These are phyloP conservation scores for Maudiozyma barnettii DNA, from an alignment of 805 yeast species.

Conservation along the genomic window DNA sequence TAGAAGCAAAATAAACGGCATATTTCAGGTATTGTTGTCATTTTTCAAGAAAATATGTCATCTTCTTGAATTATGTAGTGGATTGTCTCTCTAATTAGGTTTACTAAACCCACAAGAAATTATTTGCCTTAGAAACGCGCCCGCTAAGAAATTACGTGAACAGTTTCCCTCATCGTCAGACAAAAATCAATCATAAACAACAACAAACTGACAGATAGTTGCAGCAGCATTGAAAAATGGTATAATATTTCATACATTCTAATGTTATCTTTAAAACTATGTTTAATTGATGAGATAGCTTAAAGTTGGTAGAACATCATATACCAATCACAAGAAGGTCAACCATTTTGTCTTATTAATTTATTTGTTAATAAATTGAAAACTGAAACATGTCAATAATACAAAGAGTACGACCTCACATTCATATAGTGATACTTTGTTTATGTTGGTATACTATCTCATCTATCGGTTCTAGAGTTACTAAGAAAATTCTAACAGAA, in stretches of 20 bases:
- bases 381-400: not conserved
- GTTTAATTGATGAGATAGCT: too few species aligned
- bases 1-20: not conserved
- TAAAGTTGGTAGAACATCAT: not conserved
- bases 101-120: too few species aligned
- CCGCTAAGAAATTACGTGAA: not conserved
- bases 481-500: slow-evolving; percentile 44
- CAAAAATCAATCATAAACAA: not conserved
- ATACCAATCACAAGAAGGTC: not conserved
- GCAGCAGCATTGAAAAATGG: not conserved
- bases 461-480: slow-evolving; percentile 54
- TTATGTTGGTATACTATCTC: slow-evolving; percentile 53
- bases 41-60: too few species aligned
- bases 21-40: not conserved
- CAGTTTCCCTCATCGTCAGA: not conserved
- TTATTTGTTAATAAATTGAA: not conserved
- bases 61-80: too few species aligned
- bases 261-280: too few species aligned
- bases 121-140: too few species aligned
- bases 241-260: too few species aligned
- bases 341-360: not conserved
- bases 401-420: slow-evolving; percentile 8
- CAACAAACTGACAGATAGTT: not conserved
- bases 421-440: slow-evolving; percentile 36
- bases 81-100: not conserved